A percentile compares a stretch with the other conserved stretches of the same genome.
These are phyloP conservation scores for Ilyonectria destructans DNA, from an alignment of 2,329 filamentous ascomycete genomes.

Conservation along the genomic window DNA sequence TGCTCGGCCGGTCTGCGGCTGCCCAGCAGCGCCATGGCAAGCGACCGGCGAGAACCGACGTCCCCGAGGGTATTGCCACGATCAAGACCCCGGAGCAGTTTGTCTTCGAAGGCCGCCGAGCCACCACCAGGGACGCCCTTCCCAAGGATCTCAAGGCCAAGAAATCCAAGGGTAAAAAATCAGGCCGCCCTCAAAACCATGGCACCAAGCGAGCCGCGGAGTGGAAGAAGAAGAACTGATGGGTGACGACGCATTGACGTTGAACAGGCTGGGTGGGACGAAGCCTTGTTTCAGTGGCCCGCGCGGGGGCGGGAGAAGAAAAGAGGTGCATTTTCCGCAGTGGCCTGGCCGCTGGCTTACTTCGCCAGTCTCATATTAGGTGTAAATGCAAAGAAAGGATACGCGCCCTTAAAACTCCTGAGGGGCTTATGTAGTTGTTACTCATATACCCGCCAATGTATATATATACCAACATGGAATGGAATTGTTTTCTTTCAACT, in stretches of 20 bases:
- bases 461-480: constrained; percentile 16
- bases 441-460: constrained; percentile 23
- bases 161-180: constrained; percentile 63
- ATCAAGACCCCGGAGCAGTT: constrained; percentile 78
- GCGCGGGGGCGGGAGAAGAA: constrained; percentile 9
- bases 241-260: constrained; percentile 20
- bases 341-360: constrained; percentile 2
- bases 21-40: constrained; percentile 60
- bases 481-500: constrained; percentile 2
- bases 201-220: constrained; percentile 59
- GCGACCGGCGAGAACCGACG: constrained; percentile 39
- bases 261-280: constrained; percentile 1
- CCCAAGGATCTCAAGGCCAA: constrained; percentile 75
- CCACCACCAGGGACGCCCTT: constrained; percentile 76
- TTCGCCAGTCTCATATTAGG: constrained; percentile 20
- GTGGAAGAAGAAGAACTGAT: constrained; percentile 62
- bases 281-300: background rate
- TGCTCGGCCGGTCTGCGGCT: constrained; percentile 81
- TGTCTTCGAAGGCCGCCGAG: constrained; percentile 87
- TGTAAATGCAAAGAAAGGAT: constrained; percentile 11
- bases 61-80: constrained; percentile 33
- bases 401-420: background rate
- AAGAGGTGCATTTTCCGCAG: constrained; percentile 27
- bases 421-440: constrained; percentile 17
- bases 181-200: constrained; percentile 57